phyloP scores from a whole-genome alignment of 768 basidiomycete genomes.

The Chlorophyllum brunneum region DNA sequence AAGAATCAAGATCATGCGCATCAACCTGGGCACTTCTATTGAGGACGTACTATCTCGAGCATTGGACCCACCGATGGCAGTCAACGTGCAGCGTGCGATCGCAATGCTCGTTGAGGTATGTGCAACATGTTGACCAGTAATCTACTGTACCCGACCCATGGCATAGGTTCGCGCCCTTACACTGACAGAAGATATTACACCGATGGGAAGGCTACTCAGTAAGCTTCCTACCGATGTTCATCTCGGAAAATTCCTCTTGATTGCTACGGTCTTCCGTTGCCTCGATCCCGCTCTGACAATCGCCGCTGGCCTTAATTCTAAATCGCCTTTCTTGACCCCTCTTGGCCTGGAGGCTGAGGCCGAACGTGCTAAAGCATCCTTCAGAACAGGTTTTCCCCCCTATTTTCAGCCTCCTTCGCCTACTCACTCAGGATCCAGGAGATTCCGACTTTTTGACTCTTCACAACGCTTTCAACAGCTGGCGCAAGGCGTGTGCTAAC shows the following conservation, averaged over 20 bases:
- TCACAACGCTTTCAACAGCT: conserved; percentile 85
- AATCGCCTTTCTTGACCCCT: conserved; percentile 89
- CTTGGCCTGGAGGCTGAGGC: conserved; percentile 87
- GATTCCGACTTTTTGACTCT: conserved; percentile 95
- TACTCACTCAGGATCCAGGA: conserved; percentile 40
- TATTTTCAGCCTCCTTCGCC: not conserved
- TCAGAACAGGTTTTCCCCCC: conserved; percentile 60
- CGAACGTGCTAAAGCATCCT: conserved; percentile 75
- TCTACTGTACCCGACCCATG: not conserved
- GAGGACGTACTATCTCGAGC: conserved; percentile 87
- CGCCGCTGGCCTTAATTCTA: conserved; percentile 87
- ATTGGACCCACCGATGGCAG: conserved; percentile 80
- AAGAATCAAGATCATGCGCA: conserved; percentile 90
- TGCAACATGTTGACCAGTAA: not conserved
- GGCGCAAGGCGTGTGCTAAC: conserved; percentile 75
- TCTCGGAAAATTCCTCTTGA: conserved; percentile 88
- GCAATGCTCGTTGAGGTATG: conserved; percentile 84
- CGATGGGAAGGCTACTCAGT: conserved; percentile 87
- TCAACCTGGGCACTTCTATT: conserved; percentile 79
- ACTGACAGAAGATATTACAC: conserved; percentile 83
- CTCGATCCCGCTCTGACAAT: conserved; percentile 97
- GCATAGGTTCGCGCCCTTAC: conserved; percentile 82
- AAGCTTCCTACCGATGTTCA: conserved; percentile 95
- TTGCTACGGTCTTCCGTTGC: conserved; percentile 81
- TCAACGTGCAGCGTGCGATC: conserved; percentile 90